A percentile compares a stretch with the other conserved stretches of the same genome.
Evolutionary conservation across 148 eudicot genomes (phyloP).

Genomic region (Rhododendron molle): DNA sequence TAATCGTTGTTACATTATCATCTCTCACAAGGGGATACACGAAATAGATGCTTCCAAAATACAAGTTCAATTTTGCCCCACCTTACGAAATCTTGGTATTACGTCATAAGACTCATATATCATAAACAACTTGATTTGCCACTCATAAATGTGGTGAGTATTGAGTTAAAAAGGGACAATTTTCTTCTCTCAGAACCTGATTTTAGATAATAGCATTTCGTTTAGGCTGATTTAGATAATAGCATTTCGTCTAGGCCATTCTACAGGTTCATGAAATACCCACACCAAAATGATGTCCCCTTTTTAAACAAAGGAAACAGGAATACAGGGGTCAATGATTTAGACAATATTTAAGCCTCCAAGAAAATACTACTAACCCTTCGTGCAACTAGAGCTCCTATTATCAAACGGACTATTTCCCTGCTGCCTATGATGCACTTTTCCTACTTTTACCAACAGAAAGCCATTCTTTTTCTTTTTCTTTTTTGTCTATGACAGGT

Average conservation of each 20-base stretch:
- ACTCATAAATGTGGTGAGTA: neutral
- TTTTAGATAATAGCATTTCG: neutral
- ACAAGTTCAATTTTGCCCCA: neutral
- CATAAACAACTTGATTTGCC: neutral
- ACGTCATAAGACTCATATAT: neutral
- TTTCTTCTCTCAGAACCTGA: neutral
- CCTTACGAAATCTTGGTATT: neutral
- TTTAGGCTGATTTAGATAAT: neutral
- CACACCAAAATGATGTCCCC: neutral
- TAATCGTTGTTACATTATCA: neutral
- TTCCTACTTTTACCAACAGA: neutral
- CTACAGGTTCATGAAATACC: neutral
- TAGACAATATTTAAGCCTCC: neutral
- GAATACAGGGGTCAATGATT: neutral
- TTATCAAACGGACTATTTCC: neutral
- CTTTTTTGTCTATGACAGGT: constrained; percentile 35
- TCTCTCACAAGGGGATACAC: neutral
- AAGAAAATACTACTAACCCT: neutral
- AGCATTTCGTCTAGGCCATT: neutral
- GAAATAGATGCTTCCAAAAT: neutral
- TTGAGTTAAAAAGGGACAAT: neutral
- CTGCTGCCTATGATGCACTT: neutral
- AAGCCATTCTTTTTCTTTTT: neutral
- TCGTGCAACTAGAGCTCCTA: neutral
- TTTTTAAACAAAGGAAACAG: neutral